Evolutionary conservation across 2,329 filamentous ascomycete genomes (phyloP).

Genomic region (Aspergillus spinulosporus): DNA sequence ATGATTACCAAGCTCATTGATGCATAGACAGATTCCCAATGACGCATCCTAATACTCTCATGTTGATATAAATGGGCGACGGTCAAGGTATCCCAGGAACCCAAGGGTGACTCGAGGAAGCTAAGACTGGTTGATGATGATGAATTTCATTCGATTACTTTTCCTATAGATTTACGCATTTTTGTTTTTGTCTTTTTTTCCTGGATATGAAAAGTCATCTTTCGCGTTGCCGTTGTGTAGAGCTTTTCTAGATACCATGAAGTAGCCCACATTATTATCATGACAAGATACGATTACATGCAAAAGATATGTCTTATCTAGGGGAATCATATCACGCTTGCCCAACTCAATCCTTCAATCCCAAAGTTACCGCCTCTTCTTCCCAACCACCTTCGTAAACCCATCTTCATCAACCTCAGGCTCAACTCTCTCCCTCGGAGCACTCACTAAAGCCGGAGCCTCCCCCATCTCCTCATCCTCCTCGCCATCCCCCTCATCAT

Average conservation of each 20-base stretch:
- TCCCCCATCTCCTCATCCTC: slow-evolving; percentile 68
- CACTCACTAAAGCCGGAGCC: slow-evolving; percentile 61
- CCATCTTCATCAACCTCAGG: slow-evolving; percentile 79
- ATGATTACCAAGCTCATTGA: slow-evolving; percentile 90
- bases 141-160: slow-evolving; percentile 28
- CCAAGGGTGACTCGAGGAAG: slow-evolving; percentile 11
- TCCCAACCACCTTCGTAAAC: slow-evolving; percentile 72
- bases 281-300: slow-evolving; percentile 11
- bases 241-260: not conserved
- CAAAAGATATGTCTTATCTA: slow-evolving; percentile 14
- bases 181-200: slow-evolving; percentile 12
- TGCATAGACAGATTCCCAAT: slow-evolving; percentile 22
- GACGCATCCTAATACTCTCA: slow-evolving; percentile 1
- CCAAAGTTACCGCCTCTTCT: slow-evolving; percentile 56
- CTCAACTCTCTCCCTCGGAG: slow-evolving; percentile 62
- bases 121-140: slow-evolving; percentile 36
- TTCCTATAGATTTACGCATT: slow-evolving; percentile 27
- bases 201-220: slow-evolving; percentile 24
- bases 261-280: slow-evolving; percentile 7
- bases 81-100: not conserved
- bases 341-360: not conserved
- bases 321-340: slow-evolving; percentile 10
- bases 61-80: not conserved
- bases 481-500: slow-evolving; percentile 45
- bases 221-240: slow-evolving; percentile 4